Conservation (phyloP, 106 monocot genomes). For the Gastrodia elata region DNA sequence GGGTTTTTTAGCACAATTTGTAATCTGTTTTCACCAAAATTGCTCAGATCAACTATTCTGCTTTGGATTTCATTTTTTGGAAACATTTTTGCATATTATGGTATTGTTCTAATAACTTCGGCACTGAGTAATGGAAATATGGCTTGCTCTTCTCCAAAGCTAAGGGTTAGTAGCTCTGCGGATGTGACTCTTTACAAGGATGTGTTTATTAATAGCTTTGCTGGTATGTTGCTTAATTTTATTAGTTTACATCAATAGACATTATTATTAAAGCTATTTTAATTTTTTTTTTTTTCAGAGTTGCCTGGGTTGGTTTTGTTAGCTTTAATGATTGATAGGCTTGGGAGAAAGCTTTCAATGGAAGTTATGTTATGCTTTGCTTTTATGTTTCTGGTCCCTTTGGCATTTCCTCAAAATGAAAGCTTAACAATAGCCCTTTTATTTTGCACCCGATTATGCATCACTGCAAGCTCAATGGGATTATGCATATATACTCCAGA, state of each 20-base stretch:
- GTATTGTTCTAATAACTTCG: constrained; percentile 59
- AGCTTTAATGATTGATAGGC: constrained; percentile 50
- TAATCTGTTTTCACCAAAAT: constrained; percentile 35
- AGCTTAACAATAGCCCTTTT: constrained; percentile 40
- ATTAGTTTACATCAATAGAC: too few species aligned
- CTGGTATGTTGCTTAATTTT: constrained; percentile 35
- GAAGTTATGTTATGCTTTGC: constrained; percentile 40
- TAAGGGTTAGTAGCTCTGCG: neutral
- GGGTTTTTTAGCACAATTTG: constrained; percentile 23
- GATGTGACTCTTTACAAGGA: constrained; percentile 39
- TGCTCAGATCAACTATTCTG: constrained; percentile 58
- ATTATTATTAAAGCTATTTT: neutral
- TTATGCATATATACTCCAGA: constrained; percentile 78
- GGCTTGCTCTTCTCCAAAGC: constrained; percentile 15
- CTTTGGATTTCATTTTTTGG: constrained; percentile 71
- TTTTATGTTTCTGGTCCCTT: constrained; percentile 47
- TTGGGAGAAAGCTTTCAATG: constrained; percentile 67
- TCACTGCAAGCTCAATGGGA: constrained; percentile 48
- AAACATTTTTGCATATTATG: constrained; percentile 80
- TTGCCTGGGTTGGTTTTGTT: constrained; percentile 60
- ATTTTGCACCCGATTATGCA: constrained; percentile 63
- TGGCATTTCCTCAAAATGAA: constrained; percentile 29
- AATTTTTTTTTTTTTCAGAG: constrained; percentile 39
- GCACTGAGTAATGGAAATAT: constrained; percentile 24
- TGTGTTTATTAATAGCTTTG: constrained; percentile 71